Evolutionary conservation across 306 rosid species (phyloP).

Genomic region (Fagus sylvatica): DNA sequence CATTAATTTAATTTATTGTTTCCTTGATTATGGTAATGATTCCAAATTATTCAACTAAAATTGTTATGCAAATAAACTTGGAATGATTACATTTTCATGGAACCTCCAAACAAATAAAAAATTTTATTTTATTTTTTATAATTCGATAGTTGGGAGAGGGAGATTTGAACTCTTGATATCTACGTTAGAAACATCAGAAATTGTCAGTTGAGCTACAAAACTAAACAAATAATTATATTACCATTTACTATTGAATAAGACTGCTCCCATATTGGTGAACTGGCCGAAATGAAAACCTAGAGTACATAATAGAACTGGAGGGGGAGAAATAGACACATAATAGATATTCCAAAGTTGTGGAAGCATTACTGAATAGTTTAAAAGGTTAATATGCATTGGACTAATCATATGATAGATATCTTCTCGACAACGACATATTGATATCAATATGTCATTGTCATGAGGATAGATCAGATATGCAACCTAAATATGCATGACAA

Average conservation of each 20-base stretch:
- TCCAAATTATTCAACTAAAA: neutral
- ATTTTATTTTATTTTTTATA: too few relatives aligned
- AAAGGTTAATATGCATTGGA: neutral
- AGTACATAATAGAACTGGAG: neutral
- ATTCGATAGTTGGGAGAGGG: too few relatives aligned
- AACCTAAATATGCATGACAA: neutral
- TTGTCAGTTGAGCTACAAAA: too few relatives aligned
- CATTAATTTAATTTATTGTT: neutral
- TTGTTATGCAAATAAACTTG: too few relatives aligned
- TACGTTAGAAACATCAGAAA: too few relatives aligned
- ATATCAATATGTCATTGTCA: neutral
- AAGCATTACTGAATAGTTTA: neutral
- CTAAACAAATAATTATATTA: neutral
- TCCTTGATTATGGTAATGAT: neutral
- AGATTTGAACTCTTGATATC: too few relatives aligned
- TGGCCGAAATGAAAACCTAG: neutral
- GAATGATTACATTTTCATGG: too few relatives aligned
- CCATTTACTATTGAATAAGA: neutral
- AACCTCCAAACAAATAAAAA: too few relatives aligned
- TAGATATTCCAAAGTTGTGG: neutral
- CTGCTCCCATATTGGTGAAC: neutral
- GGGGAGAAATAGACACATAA: neutral
- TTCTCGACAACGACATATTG: too few relatives aligned
- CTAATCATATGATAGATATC: neutral
- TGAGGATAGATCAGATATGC: neutral